Conservation (phyloP, 352 stramenopile species). For the Phytophthora syringae region DNA sequence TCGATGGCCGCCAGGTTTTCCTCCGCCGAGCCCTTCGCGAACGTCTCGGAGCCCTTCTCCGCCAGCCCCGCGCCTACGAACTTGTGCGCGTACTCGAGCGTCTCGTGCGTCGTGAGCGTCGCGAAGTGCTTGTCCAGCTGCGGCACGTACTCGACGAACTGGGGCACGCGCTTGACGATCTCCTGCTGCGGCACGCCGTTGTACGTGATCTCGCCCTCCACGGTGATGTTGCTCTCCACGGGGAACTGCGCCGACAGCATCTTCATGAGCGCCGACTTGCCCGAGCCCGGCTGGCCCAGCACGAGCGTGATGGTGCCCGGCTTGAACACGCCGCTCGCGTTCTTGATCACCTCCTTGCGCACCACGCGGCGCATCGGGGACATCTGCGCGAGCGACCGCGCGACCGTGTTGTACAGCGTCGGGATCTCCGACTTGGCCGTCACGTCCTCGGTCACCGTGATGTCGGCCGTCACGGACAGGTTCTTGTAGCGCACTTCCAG, state of each 20-base stretch:
- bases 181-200: conserved; percentile 18
- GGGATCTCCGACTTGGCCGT: conserved; percentile 29
- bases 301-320: no score
- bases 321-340: conserved; percentile 29
- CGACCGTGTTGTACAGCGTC: conserved; percentile 46
- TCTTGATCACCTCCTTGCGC: conserved; percentile 38
- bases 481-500: conserved; percentile 61
- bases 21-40: conserved; percentile 5
- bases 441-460: conserved; percentile 29
- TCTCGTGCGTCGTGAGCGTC: conserved; percentile 40
- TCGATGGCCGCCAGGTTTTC: conserved; percentile 7
- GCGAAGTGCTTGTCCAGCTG: no score
- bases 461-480: conserved; percentile 47
- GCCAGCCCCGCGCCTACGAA: conserved; percentile 21
- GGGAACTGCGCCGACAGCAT: no score
- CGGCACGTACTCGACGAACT: conserved; percentile 35
- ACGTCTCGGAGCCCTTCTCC: no score
- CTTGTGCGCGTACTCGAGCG: conserved; percentile 36
- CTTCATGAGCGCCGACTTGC: no score
- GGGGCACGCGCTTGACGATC: conserved; percentile 23
- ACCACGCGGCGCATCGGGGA: conserved; percentile 25
- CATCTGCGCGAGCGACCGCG: conserved; percentile 6
- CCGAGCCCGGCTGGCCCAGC: no score
- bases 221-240: conserved; percentile 20
- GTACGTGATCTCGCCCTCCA: conserved; percentile 10